A percentile compares a stretch with the other conserved stretches of the same genome.
Evolutionary conservation across 176 grass and related monocot genomes (phyloP).

Genomic region (Bolboschoenus planiculmis): DNA sequence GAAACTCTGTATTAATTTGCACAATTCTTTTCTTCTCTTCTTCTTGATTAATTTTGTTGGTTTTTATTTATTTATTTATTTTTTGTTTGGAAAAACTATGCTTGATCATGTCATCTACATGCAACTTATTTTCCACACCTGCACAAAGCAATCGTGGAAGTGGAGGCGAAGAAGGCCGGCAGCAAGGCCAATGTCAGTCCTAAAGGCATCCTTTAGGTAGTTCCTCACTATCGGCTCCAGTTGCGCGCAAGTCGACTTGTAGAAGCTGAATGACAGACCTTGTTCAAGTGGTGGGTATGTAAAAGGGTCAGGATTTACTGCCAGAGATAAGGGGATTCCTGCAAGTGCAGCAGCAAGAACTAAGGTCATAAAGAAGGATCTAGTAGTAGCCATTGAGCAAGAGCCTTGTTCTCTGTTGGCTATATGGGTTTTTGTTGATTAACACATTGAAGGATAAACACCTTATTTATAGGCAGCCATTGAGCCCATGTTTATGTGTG

Average conservation of each 20-base stretch:
- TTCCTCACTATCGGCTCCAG: constrained; percentile 25
- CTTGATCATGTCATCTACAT: too few relatives aligned
- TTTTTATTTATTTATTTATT: too few relatives aligned
- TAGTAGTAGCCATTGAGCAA: background rate
- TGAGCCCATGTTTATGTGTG: too few relatives aligned
- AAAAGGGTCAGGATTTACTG: background rate
- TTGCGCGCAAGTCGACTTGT: constrained; percentile 39
- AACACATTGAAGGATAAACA: background rate
- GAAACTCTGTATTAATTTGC: background rate
- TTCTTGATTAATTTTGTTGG: too few relatives aligned
- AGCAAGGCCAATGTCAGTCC: constrained; percentile 37
- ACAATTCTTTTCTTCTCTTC: too few relatives aligned
- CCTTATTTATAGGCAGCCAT: background rate
- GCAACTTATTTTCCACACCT: background rate
- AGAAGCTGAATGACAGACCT: constrained; percentile 45
- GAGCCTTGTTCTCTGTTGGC: background rate
- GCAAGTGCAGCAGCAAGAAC: background rate
- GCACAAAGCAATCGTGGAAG: constrained; percentile 82
- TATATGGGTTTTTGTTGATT: background rate
- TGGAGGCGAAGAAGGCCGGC: constrained; percentile 47
- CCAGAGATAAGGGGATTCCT: background rate
- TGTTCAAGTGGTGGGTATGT: constrained; percentile 26
- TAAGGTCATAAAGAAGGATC: background rate
- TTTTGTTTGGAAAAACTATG: too few relatives aligned
- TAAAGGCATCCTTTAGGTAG: constrained; percentile 17